A percentile compares a stretch with the other conserved stretches of the same genome.
Conservation (phyloP, 371 early-diverging fungal species). For the Mortierella polycephala region DNA sequence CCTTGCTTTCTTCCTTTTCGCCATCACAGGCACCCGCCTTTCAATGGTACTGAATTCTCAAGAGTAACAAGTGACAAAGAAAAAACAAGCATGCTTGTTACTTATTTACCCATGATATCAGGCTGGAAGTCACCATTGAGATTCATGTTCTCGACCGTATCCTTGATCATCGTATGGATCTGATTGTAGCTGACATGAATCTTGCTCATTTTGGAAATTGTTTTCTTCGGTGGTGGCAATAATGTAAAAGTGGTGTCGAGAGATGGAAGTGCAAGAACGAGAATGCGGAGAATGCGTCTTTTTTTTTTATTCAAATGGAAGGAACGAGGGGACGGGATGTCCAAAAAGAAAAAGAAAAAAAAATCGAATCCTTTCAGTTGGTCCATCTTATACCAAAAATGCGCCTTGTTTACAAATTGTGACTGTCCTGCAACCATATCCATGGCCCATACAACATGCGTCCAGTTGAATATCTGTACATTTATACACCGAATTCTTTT, state of each 20-base stretch:
- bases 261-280: neutral
- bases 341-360: slow-evolving; percentile 19
- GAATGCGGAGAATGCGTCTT: neutral
- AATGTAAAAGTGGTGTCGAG: neutral
- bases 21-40: no score
- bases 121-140: slow-evolving; percentile 74
- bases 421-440: neutral
- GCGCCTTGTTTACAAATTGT: slow-evolving; percentile 9
- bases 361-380: slow-evolving; percentile 4
- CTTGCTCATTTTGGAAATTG: slow-evolving; percentile 46
- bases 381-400: no score
- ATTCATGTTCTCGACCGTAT: slow-evolving; percentile 65
- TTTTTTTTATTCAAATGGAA: slow-evolving; percentile 7
- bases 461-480: neutral
- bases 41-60: neutral
- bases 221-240: no score
- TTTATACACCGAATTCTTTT: neutral
- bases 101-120: slow-evolving; percentile 66
- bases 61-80: neutral
- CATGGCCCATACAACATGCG: neutral
- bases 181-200: slow-evolving; percentile 76
- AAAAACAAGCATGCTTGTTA: neutral
- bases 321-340: slow-evolving; percentile 30
- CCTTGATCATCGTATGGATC: slow-evolving; percentile 72
- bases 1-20: no score